Percentiles rank a stretch among this genome's conserved stretches.
Evolutionary conservation across 164 flowering plant species (phyloP).

Genomic region (Stephania cephalantha): DNA sequence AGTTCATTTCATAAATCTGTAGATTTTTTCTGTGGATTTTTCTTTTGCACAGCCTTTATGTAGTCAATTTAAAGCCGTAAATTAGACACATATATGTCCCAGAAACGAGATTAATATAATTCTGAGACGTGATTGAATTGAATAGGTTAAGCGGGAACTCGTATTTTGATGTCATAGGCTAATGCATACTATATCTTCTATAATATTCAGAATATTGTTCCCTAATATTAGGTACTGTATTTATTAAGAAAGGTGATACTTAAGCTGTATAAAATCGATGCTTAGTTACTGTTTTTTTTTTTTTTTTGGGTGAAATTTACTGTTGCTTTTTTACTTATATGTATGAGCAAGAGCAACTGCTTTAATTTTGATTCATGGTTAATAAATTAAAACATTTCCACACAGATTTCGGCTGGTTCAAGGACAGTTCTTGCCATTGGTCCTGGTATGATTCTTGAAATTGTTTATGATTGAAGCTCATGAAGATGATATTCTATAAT

Average conservation of each 20-base stretch:
- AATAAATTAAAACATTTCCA: background rate
- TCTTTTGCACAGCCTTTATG: background rate
- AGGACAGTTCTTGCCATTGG: constrained; percentile 93
- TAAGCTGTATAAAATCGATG: background rate
- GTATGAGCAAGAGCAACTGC: too few relatives aligned
- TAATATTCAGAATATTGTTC: background rate
- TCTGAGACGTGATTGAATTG: background rate
- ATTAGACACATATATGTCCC: background rate
- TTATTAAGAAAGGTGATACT: background rate
- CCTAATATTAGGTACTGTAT: background rate
- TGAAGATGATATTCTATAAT: background rate
- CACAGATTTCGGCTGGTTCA: constrained; percentile 76
- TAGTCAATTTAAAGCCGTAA: background rate
- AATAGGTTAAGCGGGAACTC: background rate
- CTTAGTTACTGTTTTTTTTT: background rate
- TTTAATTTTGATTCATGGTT: background rate
- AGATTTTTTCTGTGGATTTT: background rate
- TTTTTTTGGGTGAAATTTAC: background rate
- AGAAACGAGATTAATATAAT: background rate
- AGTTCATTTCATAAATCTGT: background rate
- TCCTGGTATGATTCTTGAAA: constrained; percentile 55
- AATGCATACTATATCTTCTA: background rate
- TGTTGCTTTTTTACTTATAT: background rate
- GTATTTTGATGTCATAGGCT: background rate
- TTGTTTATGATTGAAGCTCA: background rate